Percentiles rank a stretch among this genome's conserved stretches.
phyloP scores from a whole-genome alignment of 1,284 basidiomycete genomes.

The Ustilago curta region DNA sequence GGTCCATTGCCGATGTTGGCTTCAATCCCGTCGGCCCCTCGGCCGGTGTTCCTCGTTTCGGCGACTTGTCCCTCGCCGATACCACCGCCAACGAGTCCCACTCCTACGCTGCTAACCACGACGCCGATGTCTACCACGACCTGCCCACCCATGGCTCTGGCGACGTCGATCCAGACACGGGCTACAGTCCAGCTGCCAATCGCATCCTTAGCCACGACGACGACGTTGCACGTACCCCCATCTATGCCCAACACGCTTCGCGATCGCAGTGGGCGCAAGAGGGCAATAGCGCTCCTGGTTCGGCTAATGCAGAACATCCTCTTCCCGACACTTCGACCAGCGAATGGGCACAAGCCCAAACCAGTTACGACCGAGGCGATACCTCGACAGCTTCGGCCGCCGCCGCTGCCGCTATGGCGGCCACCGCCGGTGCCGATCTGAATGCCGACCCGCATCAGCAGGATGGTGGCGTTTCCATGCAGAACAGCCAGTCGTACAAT shows the following conservation, averaged over 20 bases:
- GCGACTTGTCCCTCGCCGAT: conserved; percentile 31
- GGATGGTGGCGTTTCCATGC: conserved; percentile 47
- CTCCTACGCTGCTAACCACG: conserved; percentile 22
- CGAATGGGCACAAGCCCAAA: conserved; percentile 34
- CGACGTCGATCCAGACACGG: conserved; percentile 24
- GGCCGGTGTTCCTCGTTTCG: conserved; percentile 39
- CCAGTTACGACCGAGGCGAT: conserved; percentile 30
- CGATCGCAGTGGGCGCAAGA: conserved; percentile 43
- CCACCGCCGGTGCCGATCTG: conserved; percentile 40
- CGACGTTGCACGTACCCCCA: conserved; percentile 39
- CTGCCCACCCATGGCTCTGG: conserved; percentile 16
- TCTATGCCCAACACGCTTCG: conserved; percentile 50
- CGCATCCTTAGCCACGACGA: conserved; percentile 25
- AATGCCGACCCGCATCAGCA: conserved; percentile 26
- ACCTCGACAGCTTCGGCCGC: conserved; percentile 31
- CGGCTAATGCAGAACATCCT: neutral
- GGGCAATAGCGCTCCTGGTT: conserved; percentile 2
- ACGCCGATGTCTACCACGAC: conserved; percentile 16
- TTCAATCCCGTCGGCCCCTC: conserved; percentile 52
- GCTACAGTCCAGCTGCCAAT: conserved; percentile 30
- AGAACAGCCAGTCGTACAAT: conserved; percentile 33
- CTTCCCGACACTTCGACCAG: conserved; percentile 26
- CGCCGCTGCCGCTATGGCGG: conserved; percentile 48
- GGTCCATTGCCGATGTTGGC: conserved; percentile 58
- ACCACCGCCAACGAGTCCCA: conserved; percentile 29